phyloP scores from a whole-genome alignment of 2,329 filamentous ascomycete genomes.

The Periconia digitata region DNA sequence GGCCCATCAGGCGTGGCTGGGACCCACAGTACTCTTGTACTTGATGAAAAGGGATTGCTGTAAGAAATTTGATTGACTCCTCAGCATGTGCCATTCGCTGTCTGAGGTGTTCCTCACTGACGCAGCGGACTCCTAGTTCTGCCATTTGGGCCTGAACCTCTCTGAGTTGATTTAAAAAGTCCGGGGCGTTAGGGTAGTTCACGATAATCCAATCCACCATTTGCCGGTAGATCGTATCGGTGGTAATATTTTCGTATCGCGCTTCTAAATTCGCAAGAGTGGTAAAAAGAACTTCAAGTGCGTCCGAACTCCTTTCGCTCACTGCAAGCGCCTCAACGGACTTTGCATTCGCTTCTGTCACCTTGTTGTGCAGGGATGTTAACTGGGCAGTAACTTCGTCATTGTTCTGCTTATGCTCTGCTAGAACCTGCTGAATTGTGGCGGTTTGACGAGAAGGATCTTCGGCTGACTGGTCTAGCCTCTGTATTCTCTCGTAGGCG shows the following conservation, averaged over 20 bases:
- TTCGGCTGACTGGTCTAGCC: no score
- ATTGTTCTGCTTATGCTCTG: no score
- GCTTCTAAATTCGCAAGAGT: slow-evolving; percentile 7
- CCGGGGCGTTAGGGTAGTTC: slow-evolving; percentile 11
- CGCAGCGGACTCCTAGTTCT: background rate
- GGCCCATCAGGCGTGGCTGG: background rate
- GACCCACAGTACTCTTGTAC: background rate
- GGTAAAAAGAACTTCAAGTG: background rate
- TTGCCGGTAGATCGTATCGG: slow-evolving; percentile 9
- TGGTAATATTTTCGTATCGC: slow-evolving; percentile 17
- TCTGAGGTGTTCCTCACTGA: background rate
- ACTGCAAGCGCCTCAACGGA: background rate
- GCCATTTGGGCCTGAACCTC: background rate
- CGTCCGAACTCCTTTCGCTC: no score
- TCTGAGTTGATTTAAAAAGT: background rate
- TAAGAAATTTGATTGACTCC: background rate
- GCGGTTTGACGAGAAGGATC: no score
- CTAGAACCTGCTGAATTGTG: no score
- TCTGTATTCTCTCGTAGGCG: no score
- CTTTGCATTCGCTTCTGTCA: background rate
- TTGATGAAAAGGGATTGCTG: background rate
- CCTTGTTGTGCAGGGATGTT: background rate
- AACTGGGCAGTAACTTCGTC: no score
- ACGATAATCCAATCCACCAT: slow-evolving; percentile 17
- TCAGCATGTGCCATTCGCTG: background rate